phyloP scores from a whole-genome alignment of 176 grass and related monocot genomes.

The Oryza meridionalis region DNA sequence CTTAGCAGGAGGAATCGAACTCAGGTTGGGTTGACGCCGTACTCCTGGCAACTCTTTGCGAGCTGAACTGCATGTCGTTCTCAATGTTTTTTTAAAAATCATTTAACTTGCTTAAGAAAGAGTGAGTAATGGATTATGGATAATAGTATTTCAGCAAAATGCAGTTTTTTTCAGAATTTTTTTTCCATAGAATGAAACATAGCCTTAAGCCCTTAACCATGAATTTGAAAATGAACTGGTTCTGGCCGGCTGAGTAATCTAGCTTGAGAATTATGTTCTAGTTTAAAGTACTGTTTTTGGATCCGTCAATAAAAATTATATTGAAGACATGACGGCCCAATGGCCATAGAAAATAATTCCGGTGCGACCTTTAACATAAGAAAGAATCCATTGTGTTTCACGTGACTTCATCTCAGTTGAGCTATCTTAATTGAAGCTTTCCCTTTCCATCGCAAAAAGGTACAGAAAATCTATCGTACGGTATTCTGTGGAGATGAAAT shows the following conservation, averaged over 20 bases:
- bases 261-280: background rate
- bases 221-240: background rate
- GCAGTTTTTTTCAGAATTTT: background rate
- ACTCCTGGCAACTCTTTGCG: too few relatives aligned
- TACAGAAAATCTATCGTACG: too few relatives aligned
- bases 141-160: background rate
- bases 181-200: background rate
- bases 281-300: background rate
- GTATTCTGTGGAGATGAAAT: too few relatives aligned
- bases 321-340: background rate
- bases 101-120: background rate
- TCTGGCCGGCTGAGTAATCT: background rate
- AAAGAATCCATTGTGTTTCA: background rate
- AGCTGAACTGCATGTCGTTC: too few relatives aligned
- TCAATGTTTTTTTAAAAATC: background rate
- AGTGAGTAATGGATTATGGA: background rate
- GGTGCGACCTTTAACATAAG: background rate
- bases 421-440: background rate
- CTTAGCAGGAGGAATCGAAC: too few relatives aligned
- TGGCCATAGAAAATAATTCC: background rate
- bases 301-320: too few relatives aligned
- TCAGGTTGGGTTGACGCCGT: too few relatives aligned
- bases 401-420: background rate
- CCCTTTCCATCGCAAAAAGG: background rate
- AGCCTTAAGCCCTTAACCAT: background rate